Percentiles rank a stretch among this genome's conserved stretches.
phyloP scores from a whole-genome alignment of 2,329 filamentous ascomycete genomes.

The Endoconidiophora laricicola region DNA sequence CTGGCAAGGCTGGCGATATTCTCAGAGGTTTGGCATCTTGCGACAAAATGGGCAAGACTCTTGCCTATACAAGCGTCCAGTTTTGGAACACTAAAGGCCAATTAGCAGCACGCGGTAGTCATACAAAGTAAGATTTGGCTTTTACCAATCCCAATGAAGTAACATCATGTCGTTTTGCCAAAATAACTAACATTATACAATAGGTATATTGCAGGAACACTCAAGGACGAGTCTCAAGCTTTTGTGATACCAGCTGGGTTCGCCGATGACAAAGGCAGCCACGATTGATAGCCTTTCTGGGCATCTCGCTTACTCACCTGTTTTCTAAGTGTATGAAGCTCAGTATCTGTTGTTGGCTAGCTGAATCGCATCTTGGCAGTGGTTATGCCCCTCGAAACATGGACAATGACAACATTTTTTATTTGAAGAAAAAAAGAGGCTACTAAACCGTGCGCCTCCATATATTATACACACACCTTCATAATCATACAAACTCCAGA shows the following conservation, averaged over 20 bases:
- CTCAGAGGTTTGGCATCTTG: conserved; percentile 40
- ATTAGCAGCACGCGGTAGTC: conserved; percentile 44
- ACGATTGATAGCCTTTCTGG: conserved; percentile 10
- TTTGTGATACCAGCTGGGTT: conserved; percentile 6
- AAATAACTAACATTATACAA: not conserved
- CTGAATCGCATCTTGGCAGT: too few relatives aligned
- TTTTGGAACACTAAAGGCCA: conserved; percentile 44
- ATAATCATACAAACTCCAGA: conserved; percentile 8
- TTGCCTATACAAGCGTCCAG: conserved; percentile 43
- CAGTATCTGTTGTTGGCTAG: too few relatives aligned
- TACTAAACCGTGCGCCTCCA: conserved; percentile 8
- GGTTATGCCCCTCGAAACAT: too few relatives aligned
- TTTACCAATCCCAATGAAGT: too few relatives aligned
- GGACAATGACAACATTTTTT: too few relatives aligned
- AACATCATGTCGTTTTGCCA: not conserved
- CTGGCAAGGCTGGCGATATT: conserved; percentile 39
- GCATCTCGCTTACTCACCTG: not conserved
- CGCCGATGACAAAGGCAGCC: not conserved
- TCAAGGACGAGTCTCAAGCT: conserved; percentile 3
- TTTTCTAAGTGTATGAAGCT: too few relatives aligned
- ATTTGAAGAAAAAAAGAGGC: not conserved
- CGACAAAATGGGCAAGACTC: conserved; percentile 48
- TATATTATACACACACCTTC: not conserved
- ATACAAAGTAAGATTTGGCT: conserved; percentile 39
- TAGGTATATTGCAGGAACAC: conserved; percentile 9